phyloP scores from a whole-genome alignment of 345 rosid genomes.

The Syzygium aqueum region DNA sequence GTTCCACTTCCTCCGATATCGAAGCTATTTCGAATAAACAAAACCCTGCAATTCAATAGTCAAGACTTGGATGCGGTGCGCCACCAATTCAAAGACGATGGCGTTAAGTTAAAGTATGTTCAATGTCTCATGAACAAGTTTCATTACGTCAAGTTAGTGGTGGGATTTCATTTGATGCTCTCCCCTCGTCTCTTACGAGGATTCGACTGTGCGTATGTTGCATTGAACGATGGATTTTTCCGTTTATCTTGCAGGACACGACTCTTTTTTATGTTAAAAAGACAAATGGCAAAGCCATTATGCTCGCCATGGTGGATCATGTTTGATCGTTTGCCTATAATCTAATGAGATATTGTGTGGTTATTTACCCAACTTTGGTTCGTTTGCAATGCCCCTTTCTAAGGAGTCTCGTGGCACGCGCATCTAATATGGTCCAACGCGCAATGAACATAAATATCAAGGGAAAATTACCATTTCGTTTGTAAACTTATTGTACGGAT shows the following conservation, averaged over 20 bases:
- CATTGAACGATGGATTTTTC: not conserved
- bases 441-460: not conserved
- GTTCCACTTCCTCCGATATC: not conserved
- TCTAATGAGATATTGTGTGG: not conserved
- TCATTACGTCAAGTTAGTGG: not conserved
- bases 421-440: not conserved
- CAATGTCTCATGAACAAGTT: not conserved
- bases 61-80: not conserved
- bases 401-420: rapidly evolving
- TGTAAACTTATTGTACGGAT: not conserved
- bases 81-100: not conserved
- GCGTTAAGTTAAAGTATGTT: not conserved
- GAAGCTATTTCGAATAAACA: not conserved
- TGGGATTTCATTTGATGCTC: not conserved
- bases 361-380: not conserved
- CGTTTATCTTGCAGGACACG: not conserved
- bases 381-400: not conserved
- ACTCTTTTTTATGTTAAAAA: not conserved
- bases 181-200: not conserved
- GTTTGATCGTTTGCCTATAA: not conserved
- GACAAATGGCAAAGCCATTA: not conserved
- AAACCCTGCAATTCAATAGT: not conserved
- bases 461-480: not conserved
- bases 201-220: not conserved
- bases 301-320: not conserved